Conservation (phyloP, 768 basidiomycete genomes). For the Mycena haematopus region DNA sequence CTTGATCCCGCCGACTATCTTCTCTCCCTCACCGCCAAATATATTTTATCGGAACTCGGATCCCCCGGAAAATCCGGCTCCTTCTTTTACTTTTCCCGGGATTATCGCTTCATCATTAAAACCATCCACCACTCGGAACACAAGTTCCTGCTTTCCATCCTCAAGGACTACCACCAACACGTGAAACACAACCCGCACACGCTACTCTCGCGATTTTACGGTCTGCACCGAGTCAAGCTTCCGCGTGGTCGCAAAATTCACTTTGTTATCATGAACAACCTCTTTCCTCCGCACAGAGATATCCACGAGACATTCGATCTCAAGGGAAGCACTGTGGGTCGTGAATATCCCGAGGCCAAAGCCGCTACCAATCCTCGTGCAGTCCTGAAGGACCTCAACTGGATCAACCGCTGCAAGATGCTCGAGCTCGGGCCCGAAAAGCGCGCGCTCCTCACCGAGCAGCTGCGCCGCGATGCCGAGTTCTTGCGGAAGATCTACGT, state of each 20-base stretch:
- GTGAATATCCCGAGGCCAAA: constrained; percentile 87
- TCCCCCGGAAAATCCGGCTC: constrained; percentile 98
- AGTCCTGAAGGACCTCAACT: constrained; percentile 95
- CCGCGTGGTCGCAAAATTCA: constrained; percentile 95
- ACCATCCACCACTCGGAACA: constrained; percentile 95
- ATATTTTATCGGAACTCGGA: constrained; percentile 96
- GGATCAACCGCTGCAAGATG: constrained; percentile 80
- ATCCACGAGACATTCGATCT: constrained; percentile 98
- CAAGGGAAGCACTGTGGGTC: constrained; percentile 92
- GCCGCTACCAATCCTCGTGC: constrained; percentile 82
- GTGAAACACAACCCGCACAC: constrained; percentile 93
- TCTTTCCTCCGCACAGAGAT: constrained; percentile 97
- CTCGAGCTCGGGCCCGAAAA: constrained; percentile 98
- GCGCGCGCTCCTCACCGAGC: constrained; percentile 87
- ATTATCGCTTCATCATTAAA: constrained; percentile 99
- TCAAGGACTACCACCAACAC: constrained; percentile 85
- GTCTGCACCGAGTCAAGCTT: constrained; percentile 95
- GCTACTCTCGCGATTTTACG: constrained; percentile 92
- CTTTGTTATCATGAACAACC: constrained; percentile 99
- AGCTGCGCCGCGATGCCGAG: constrained; percentile 86
- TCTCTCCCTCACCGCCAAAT: constrained; percentile 94
- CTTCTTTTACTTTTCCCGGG: constrained; percentile 98
- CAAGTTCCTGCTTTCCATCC: constrained; percentile 87
- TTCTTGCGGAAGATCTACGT: constrained; percentile 83
- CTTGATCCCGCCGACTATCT: constrained; percentile 98